Conservation (phyloP, 176 grass and related monocot species). For the Avena eriantha region DNA sequence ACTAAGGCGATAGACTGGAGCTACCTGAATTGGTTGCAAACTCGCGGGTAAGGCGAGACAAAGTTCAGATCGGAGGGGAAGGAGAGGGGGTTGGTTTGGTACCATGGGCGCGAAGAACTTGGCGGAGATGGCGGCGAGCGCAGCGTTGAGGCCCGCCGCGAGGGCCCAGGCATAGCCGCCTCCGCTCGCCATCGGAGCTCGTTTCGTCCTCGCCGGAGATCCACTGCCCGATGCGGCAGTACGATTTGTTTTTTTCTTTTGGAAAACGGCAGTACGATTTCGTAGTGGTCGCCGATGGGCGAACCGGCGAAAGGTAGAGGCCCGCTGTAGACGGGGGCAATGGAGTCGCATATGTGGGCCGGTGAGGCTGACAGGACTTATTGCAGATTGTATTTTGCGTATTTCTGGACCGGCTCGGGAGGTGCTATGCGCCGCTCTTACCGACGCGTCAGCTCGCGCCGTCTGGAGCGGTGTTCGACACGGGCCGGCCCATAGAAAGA, state of each 20-base stretch:
- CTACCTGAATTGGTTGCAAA: not conserved
- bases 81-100: not conserved
- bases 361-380: no score
- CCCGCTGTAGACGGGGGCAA: no score
- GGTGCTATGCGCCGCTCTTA: no score
- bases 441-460: no score
- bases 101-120: constrained; percentile 81
- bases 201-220: constrained; percentile 45
- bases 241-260: not conserved
- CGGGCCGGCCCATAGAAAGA: no score
- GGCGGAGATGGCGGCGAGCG: constrained; percentile 79
- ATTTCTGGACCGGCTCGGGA: no score
- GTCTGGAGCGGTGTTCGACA: no score
- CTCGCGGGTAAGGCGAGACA: not conserved
- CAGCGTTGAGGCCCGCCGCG: constrained; percentile 73
- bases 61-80: not conserved
- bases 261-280: no score
- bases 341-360: no score
- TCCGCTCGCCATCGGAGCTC: constrained; percentile 40
- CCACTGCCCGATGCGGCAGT: not conserved
- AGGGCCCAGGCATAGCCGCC: constrained; percentile 79
- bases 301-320: no score
- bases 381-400: no score
- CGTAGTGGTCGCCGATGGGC: not conserved
- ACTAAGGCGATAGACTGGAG: not conserved